Base-by-base conservation (phyloP, 2,329 filamentous ascomycete species). In the Coniochaeta hoffmannii region DNA sequence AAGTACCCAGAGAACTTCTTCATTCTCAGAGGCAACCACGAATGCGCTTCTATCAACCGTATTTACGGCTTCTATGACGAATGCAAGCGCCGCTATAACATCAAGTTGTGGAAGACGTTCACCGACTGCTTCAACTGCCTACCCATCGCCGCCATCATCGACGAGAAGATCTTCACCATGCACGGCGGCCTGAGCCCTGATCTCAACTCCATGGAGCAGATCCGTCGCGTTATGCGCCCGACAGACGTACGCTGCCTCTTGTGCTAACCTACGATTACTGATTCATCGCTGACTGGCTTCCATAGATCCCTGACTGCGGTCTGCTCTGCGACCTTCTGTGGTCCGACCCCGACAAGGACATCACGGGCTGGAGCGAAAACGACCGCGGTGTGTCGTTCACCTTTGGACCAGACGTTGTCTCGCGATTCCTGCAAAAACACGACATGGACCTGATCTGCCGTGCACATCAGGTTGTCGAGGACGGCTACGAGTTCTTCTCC, bases 1-100 rank as follows among this genome's bases (percentile, higher is more conserved):
- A 97, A 97, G 79, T 97, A 96, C 72, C 94, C 94, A 51, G 94
- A 99, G 77, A 99, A 99, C 80, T 97, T 99, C 79, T 99, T 99
- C 80, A 89, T 99, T 63, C 85, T 99, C 57, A 90, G 94, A 64
- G 94, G 94, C 61, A 99, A 99, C 80, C 94, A 99, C 80, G 94
- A 99, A 76, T 97, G 94, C 76, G 94, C 94, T 57, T 96, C 90
- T 54, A 96, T 99, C 80, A 99, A 96, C 79, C 90, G 94, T 69
- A 96, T 97, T 74, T 99, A 99, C 73, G 94, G 94, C 58, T 99
- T 99, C 80, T 99, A 99, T 80, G 94, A 99, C 69, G 93, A 99
- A 76, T 99, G 93, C 86, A 99, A 99, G 81, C 88, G 94, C 70
- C 84, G 93, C 65, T 97, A 96, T 79, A 99, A 97, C 76, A 96